These are phyloP conservation scores for Dactylorhiza incarnata DNA, from an alignment of 106 monocot species.

Conservation along the genomic window DNA sequence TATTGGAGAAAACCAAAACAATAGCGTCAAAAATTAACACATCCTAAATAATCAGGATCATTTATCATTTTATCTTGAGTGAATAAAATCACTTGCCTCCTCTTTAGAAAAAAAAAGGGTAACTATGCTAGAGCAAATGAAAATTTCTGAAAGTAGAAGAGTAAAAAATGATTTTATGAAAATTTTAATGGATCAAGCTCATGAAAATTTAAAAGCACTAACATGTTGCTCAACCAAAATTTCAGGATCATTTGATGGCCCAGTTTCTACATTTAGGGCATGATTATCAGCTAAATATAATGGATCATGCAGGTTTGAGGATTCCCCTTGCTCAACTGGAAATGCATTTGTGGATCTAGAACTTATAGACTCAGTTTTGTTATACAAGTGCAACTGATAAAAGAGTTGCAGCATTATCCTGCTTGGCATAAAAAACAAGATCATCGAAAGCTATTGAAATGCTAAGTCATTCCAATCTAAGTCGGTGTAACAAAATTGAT, in stretches of 20 bases:
- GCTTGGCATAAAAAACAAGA: not conserved
- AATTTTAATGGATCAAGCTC: conserved; percentile 8
- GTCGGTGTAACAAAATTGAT: too few species aligned
- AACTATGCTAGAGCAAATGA: not conserved
- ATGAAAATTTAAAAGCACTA: conserved; percentile 11
- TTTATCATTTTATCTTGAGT: too few species aligned
- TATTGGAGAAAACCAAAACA: too few species aligned
- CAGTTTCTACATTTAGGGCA: conserved; percentile 6
- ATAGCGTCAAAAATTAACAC: too few species aligned
- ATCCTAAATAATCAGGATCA: too few species aligned
- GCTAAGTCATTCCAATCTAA: too few species aligned
- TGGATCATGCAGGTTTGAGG: conserved; percentile 22
- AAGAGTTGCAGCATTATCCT: conserved; percentile 58
- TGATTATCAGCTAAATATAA: conserved; percentile 29
- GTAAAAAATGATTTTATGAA: not conserved
- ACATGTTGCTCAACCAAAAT: conserved; percentile 4
- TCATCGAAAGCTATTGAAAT: not conserved
- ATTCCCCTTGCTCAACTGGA: conserved; percentile 18
- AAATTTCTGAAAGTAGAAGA: too few species aligned
- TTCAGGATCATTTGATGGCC: conserved; percentile 13
- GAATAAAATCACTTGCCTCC: not conserved
- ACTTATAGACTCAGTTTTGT: conserved; percentile 25
- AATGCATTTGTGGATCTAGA: conserved; percentile 9
- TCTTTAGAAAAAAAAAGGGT: not conserved
- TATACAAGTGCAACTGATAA: conserved; percentile 65